Evolutionary conservation across 2,329 filamentous ascomycete genomes (phyloP), one percentile per base, ranked within the genome.

Genomic region (Diaporthe sp.): DNA sequence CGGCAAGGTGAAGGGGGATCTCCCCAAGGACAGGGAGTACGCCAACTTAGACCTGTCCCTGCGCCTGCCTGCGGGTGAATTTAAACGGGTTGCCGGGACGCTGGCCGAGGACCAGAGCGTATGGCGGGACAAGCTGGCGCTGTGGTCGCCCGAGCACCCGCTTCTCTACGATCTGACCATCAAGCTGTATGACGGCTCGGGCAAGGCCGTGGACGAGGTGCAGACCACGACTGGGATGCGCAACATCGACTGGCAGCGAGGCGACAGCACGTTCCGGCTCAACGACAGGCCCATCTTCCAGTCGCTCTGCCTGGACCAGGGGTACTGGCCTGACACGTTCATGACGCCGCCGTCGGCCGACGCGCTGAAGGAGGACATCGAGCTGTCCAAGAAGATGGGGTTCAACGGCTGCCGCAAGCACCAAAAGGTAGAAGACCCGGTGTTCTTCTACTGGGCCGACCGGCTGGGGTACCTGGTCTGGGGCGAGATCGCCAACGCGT

Each of bases 351-450:
- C 90, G 0, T 85, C 85, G 0, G 81, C 84, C 0, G 82, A 86
- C 10, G 85, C 84, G 4, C 81, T 91, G 22, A 87, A 86, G 76
- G 72, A 78, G 0, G 90, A 92, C 78, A 91, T 92, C 75, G 85
- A 88, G 75, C 84, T 91, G 3, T 83, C 86, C 25, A 92, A 92
- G 83, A 85, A 84, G 25, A 91, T 92, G 89, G 91, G 91, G 12
- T 90, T 92, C 84, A 92, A 92, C 80, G 91, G 90, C 1, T 92
- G 90, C 80, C 86, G 91, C 74, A 92, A 92, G 83, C 91, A 92
- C 81, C 90, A 92, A 80, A 92, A 92, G 79, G 89, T 92, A 55
- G 91, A 92, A 81, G 89, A 91, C 67, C 90, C 91, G 0, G 76
- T 87, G 0, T 92, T 92, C 81, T 85, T 90, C 78, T 91, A 92